Evolutionary conservation across 192 early-diverging fungal species (phyloP).

Genomic region (Coemansia aciculifera): DNA sequence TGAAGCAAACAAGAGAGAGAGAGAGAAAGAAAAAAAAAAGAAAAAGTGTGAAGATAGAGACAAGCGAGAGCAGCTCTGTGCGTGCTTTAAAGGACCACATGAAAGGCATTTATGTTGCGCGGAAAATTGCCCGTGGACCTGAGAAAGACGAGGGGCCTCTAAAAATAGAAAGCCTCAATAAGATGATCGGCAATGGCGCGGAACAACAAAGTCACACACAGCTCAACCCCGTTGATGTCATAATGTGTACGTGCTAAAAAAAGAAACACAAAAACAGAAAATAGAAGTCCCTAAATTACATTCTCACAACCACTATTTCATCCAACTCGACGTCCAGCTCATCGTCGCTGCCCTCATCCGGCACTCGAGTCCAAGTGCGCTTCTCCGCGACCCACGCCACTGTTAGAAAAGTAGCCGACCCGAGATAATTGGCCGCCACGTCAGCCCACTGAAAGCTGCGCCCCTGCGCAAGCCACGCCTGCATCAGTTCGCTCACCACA

Average conservation of each 20-base stretch:
- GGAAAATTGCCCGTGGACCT: conserved; percentile 8
- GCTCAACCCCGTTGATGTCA: neutral
- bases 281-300: neutral
- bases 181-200: neutral
- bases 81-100: neutral
- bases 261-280: neutral
- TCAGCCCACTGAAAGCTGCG: conserved; percentile 45
- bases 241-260: neutral
- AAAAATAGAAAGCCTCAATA: neutral
- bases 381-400: conserved; percentile 43
- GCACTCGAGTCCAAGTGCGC: conserved; percentile 21
- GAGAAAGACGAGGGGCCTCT: neutral
- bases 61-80: neutral
- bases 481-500: conserved; percentile 40
- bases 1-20: neutral
- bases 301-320: conserved; percentile 33
- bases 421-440: conserved; percentile 38
- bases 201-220: conserved; percentile 1
- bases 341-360: conserved; percentile 19
- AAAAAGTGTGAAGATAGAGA: neutral
- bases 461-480: conserved; percentile 29
- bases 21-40: neutral
- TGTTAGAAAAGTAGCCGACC: conserved; percentile 34
- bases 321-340: conserved; percentile 51
- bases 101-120: neutral